phyloP scores from a whole-genome alignment of 345 rosid genomes.

The Leavenworthia alabamica region DNA sequence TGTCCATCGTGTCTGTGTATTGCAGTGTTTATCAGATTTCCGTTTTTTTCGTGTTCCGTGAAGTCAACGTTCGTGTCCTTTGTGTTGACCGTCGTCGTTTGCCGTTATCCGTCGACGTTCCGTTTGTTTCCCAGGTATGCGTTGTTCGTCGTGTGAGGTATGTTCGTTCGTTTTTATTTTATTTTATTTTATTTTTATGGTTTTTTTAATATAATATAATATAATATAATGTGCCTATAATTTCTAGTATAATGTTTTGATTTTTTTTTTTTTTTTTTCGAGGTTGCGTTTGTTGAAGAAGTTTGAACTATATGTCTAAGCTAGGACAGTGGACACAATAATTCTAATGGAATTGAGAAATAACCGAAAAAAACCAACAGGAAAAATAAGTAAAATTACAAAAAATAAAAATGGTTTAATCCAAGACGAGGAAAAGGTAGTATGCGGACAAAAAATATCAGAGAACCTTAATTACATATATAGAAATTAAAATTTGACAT shows the following conservation, averaged over 20 bases:
- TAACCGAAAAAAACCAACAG: neutral
- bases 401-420: neutral
- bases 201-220: neutral
- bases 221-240: neutral
- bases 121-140: slow-evolving; percentile 18
- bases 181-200: neutral
- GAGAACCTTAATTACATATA: neutral
- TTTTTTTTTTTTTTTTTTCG: neutral
- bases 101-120: neutral
- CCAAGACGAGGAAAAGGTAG: neutral
- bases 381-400: neutral
- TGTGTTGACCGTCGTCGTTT: slow-evolving; percentile 15
- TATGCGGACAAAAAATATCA: neutral
- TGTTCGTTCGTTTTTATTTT: neutral
- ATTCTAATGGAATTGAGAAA: neutral
- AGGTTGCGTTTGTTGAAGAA: slow-evolving; percentile 16
- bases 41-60: slow-evolving; percentile 5
- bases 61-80: slow-evolving; percentile 5
- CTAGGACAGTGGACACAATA: too few species aligned
- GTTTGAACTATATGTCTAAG: neutral
- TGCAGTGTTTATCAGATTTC: slow-evolving; percentile 9
- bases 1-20: slow-evolving; percentile 1
- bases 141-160: slow-evolving; percentile 23
- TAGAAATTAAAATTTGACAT: neutral
- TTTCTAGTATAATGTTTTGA: neutral